Base-by-base conservation (phyloP, 1,284 basidiomycete species). In the Tetrapyrgos nigripes region DNA sequence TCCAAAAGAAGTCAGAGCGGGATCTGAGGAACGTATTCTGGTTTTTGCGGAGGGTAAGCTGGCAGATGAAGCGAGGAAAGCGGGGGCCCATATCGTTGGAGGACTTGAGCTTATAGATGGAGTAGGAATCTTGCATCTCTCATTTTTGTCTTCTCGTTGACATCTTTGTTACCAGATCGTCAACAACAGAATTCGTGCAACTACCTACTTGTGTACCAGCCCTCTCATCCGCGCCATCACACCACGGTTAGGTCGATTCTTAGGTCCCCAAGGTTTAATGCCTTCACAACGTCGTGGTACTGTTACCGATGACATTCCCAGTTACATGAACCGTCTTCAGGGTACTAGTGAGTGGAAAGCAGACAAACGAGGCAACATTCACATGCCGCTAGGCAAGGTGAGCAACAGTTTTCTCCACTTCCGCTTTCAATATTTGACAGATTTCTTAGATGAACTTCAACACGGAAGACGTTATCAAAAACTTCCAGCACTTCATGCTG, bases 201-300 rank as follows among this genome's bases (percentile, higher is more conserved):
- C 92, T 14, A 88, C 92, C 50, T 90, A 95, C 64, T 83, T 99
- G 24, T 92, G 91, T 53, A 95, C 94, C 0, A 87, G 93, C 3
- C 83, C 85, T 17, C 84, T 98, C 67, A 86, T 97, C 58, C 85
- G 88, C 27, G 76, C 85, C 31, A 92, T 98, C 61, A 89, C 92
- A 24, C 87, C 89, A 13, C 86, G 85, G 66, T 83, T 98, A 6
- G 96, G 96, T 31, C 89, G 96, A 65, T 86, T 94, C 60, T 83
- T 99, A 26, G 97, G 97, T 70, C 96, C 95, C 44, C 89, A 94
- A 61, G 96, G 96, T 62, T 77, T 99, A 54, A 98, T 99, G 95
- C 97, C 97, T 14, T 93, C 92, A 8, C 91, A 91, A 62, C 91
- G 96, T 74, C 85, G 97, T 64, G 97, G 97, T 3, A 97, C 96